Evolutionary conservation across 345 rosid species (phyloP), one percentile per base, ranked within the genome.

Genomic region (Murraya paniculata): DNA sequence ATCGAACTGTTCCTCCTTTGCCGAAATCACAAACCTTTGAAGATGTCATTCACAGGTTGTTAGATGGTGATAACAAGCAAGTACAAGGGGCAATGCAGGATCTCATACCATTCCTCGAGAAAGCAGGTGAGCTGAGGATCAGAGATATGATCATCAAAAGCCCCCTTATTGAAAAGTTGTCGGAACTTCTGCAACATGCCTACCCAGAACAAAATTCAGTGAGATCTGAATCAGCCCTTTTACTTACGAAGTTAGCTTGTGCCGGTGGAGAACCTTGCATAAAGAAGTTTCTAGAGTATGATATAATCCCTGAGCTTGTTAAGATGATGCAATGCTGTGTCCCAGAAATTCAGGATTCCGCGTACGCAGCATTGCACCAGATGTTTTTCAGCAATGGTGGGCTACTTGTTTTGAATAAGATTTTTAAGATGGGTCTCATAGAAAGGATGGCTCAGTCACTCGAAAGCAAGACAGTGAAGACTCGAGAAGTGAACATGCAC

Each of bases 101-200:
- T 77, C 81, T 83, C 67, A 80, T 80, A 77, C 86, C 86, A 27
- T 70, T 83, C 33, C 55, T 70, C 18, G 86, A 80, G 74, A 83
- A 77, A 62, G 81, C 81, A 64, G 79, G 83, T 58, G 83, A 83
- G 19, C 61, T 77, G 7, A 64, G 76, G 53, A 74, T 70, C 50
- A 41, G 83, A 45, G 74, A 77, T 21, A 80, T 83, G 81, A 83
- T 83, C 33, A 2, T 83, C 9, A 30, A 38, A 74, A 74, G 83
- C 65, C 77, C 79, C 72, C 77, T 83, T 27, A 57, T 80, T 48
- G 50, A 62, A 78, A 80, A 75, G 73, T 55, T 80, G 59, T 74
- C 80, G 58, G 81, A 80, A 65, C 71, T 83, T 59, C 74, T 83
- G 64, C 83, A 77, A 73, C 9, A 30, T 5, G 67, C 56, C 25